A percentile compares a stretch with the other conserved stretches of the same genome.
Evolutionary conservation across 495 filamentous ascomycete species (phyloP).

Genomic region (Lindgomyces ingoldianus): DNA sequence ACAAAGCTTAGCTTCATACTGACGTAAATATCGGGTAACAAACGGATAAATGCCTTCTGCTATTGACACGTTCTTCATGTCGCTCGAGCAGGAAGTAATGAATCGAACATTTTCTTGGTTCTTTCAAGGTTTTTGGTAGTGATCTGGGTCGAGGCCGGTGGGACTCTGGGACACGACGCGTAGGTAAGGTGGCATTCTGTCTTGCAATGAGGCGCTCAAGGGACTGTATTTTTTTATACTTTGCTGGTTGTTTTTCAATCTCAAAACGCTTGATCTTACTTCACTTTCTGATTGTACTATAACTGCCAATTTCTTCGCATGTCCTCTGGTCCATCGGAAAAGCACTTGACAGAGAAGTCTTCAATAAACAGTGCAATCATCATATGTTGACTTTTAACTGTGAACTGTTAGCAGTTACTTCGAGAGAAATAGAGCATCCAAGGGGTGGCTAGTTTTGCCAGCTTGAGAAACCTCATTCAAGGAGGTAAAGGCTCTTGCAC

Average conservation of each 20-base stretch:
- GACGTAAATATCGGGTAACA: not conserved
- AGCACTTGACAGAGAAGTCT: constrained; percentile 7
- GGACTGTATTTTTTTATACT: not conserved
- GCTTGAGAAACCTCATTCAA: constrained; percentile 29
- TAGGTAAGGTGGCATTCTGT: constrained; percentile 15
- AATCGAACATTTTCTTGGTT: not conserved
- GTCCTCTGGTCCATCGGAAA: constrained; percentile 16
- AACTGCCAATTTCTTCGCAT: constrained; percentile 6
- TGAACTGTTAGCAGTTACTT: not conserved
- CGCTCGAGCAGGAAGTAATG: not conserved
- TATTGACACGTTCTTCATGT: too few species aligned
- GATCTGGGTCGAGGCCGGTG: not conserved
- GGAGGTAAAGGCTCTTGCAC: constrained; percentile 18
- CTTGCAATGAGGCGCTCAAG: not conserved
- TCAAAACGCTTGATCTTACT: not conserved
- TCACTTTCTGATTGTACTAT: constrained; percentile 22
- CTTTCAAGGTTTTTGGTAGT: not conserved
- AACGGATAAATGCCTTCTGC: too few species aligned
- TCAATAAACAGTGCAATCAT: constrained; percentile 20
- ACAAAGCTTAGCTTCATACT: constrained; percentile 29
- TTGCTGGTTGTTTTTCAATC: not conserved
- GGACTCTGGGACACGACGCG: not conserved
- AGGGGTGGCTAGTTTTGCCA: not conserved
- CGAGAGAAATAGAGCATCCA: not conserved
- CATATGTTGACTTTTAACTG: not conserved